Evolutionary conservation across 306 rosid species (phyloP), one percentile per base, ranked within the genome.

Genomic region (Corylus heterophylla): DNA sequence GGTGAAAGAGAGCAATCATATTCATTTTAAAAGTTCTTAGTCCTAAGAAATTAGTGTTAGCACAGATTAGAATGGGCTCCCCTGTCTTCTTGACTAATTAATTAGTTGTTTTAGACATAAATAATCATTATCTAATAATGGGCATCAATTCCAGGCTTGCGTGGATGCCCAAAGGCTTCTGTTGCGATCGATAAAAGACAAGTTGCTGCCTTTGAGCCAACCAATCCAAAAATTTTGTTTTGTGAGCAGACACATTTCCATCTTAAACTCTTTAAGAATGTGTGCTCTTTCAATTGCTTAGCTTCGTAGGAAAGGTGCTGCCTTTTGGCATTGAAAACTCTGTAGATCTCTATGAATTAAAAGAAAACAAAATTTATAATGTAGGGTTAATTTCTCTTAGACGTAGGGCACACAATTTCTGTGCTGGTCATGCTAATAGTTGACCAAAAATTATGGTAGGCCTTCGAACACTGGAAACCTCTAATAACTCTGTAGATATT

Each of bases 271-370:
- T 7, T 20, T 12, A 2, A 20, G 63, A 18, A 7, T 20, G 11
- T 56, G 13, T 56, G 63, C 63, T 20, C 25, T 56, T 56, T n/a
- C 29, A 20, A 25, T 56, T 56, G 31, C 63, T 56, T 20, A 56
- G 11, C 11, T 56, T 10, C 16, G 29, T 56, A 56, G 63, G 25
- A 25, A 8, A 18, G 22, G 12, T 56, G 13, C 31, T 8, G 31
- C 31, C 4, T 20, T n/a, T 84, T 86, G 86, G 51, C 51, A 48
- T 48, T 48, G 51, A 11, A 48, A 48, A 48, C 7, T 48, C 13
- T 48, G 12, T 10, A 48, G 51, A 9, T 48, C 0, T 2, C 2
- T 22, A 48, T 48, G 12, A 48, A 48, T 48, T 1, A 8, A 48
- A 48, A 48, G 35, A 1, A 37, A 48, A 48, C 51, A 48, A 48